Evolutionary conservation across 2,329 filamentous ascomycete genomes (phyloP).

Genomic region (Fusarium sarcochroum): DNA sequence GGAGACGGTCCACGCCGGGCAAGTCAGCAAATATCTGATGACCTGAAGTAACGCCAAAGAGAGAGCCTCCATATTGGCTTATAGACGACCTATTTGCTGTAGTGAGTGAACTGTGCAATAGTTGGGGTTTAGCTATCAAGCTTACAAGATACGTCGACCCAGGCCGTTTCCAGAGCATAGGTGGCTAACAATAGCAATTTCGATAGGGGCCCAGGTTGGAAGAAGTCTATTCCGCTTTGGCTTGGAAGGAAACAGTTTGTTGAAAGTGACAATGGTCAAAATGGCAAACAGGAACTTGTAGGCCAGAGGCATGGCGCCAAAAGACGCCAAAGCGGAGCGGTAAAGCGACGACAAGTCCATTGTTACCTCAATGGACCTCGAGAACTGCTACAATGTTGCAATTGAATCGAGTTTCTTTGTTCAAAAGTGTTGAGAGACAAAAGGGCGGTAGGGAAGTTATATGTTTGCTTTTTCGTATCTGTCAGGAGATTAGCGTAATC

Average conservation of each 20-base stretch:
- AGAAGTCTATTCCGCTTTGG: background rate
- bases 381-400: background rate
- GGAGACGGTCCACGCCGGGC: conserved; percentile 30
- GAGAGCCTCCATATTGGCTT: conserved; percentile 33
- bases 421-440: background rate
- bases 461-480: background rate
- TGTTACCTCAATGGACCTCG: background rate
- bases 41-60: conserved; percentile 37
- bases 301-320: background rate
- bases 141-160: conserved; percentile 32
- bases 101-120: background rate
- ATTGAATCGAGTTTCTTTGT: background rate
- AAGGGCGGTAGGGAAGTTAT: too few species aligned
- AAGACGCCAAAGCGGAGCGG: background rate
- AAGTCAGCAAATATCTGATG: conserved; percentile 38
- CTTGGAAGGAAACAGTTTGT: background rate
- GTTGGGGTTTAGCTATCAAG: background rate
- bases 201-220: conserved; percentile 23
- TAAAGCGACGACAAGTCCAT: conserved; percentile 4
- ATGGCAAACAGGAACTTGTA: background rate
- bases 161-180: conserved; percentile 24
- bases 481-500: conserved; percentile 2
- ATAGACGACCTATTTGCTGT: conserved; percentile 2
- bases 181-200: conserved; percentile 30
- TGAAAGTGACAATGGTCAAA: background rate